Evolutionary conservation across 352 stramenopile genomes (phyloP), one percentile per base, ranked within the genome.

Genomic region (Globisporangium heterothallicum): DNA sequence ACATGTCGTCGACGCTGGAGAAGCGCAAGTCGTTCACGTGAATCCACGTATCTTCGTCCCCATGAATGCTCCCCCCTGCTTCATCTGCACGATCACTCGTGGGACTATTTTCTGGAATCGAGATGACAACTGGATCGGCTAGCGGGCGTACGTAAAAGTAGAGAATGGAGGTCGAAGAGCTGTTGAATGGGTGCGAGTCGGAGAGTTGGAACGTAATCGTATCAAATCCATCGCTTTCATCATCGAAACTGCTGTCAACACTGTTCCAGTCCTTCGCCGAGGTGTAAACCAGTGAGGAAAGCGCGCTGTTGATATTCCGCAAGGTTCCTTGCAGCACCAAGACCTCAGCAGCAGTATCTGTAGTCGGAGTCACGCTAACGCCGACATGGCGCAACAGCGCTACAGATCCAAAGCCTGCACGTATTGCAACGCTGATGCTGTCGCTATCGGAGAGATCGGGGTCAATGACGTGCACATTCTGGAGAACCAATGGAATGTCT

Each of bases 251-350:
- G 32, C 56, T 42, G 40, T 68, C 54, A 32, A 84, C 58, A 21
- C 74, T 90, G 62, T 90, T 90, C 79, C 79, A 90, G 62, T 90
- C 40, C 25, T 44, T 56, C 2, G 63, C 72, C 12, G 79, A 85
- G 24, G 67, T 79, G 58, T 78, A 90, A 22, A 70, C 51, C 7
- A 87, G 25, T n/a, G 54, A 53, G 6, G 66, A 47, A 2, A 90
- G 43, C 6, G 71, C 74, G 6, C 49, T 56, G 35, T 84, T 82
- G 29, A 90, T 35, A 12, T 78, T 56, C 18, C 9, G 14, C 10
- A 88, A 47, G 6, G 57, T 55, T 7, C 76, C 78, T 14, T 50
- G 49, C 18, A 90, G 40, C 0, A 49, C 66, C 21, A 84, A 25
- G 41, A n/a, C n/a, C n/a, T 41, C 42, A 5, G 34, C 60, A 2